Conservation (phyloP, 1,284 basidiomycete species). For the Boletus sp. region DNA sequence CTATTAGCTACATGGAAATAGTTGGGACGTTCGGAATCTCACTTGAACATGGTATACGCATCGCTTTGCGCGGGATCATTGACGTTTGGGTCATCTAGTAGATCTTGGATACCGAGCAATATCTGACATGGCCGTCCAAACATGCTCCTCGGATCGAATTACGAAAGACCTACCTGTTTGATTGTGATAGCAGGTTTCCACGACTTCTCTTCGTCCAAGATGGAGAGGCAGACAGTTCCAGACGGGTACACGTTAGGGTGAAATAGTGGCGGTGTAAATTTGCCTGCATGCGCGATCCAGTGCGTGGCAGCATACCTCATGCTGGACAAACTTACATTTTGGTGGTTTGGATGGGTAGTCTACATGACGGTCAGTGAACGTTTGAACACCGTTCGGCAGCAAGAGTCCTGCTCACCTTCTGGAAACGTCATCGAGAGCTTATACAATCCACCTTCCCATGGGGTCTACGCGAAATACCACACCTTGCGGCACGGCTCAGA, state of each 20-base stretch:
- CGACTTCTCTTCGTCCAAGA: constrained; percentile 97
- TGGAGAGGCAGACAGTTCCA: constrained; percentile 96
- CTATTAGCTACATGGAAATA: constrained; percentile 6
- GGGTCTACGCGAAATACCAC: constrained; percentile 57
- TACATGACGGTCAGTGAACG: constrained; percentile 32
- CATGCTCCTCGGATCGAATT: not conserved
- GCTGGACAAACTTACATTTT: constrained; percentile 62
- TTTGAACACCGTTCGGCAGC: not conserved
- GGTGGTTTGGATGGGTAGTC: constrained; percentile 96
- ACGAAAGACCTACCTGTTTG: constrained; percentile 72
- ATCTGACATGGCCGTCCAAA: constrained; percentile 53
- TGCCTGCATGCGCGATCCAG: constrained; percentile 54
- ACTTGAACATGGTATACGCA: constrained; percentile 98
- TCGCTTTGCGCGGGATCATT: constrained; percentile 96
- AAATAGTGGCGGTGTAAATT: constrained; percentile 94
- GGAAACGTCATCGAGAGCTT: constrained; percentile 94
- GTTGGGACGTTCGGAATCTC: constrained; percentile 30
- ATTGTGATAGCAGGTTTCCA: constrained; percentile 99
- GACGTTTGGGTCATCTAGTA: constrained; percentile 92
- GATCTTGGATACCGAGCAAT: constrained; percentile 90
- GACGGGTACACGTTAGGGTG: constrained; percentile 99
- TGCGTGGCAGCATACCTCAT: constrained; percentile 1
- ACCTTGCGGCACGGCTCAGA: constrained; percentile 16
- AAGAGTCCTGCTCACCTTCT: constrained; percentile 58
- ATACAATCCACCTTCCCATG: constrained; percentile 95